Base-by-base conservation (phyloP, 106 monocot genomes). In the Platanthera zijinensis region DNA sequence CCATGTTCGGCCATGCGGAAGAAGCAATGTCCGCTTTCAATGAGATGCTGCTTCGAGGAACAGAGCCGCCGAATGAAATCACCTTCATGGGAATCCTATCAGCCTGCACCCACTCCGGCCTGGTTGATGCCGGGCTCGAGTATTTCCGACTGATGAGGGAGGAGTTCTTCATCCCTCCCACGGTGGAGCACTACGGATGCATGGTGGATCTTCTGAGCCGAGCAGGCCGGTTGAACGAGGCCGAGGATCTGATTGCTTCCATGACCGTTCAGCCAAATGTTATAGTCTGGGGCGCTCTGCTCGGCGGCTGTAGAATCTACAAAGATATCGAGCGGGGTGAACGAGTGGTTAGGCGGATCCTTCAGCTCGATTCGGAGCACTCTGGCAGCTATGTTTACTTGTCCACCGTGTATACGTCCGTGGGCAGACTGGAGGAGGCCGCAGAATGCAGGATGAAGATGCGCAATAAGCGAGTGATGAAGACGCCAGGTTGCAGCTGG, bases 401-500 rank as follows among this genome's bases (percentile, higher is more conserved):
- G 21, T 76, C 84, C 0, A 74, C 64, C 5, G 17, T 77, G 13
- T 77, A 80, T 25, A 21, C 66, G 45, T 67, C 76, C 11, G 19
- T 39, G 63, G 80, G 80, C 10, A 84, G 73, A 48, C 57, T 77
- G 49, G 80, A 84, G 32, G 80, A 80, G 32, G 80, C 80, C 8
- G 80, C 84, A 1, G 68, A 77, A 15, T 80, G 71, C 53, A 18
- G 79, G 19, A 6, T 76, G 10, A 52, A 28, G 77, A 80, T 84
- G 84, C 71, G 77, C n/a, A 73, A 77, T n/a, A 76, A 80, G 8
- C 11, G 50, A 18, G 80, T 77, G 53, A 50, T 21, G 14, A 84
- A 80, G 74, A 80, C 52, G 14, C 84, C 84, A 6, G 80, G 84
- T 10, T 84, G 84, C 77, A 84, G 84, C 59, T 84, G 80, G 84